Conservation (phyloP, 2,329 filamentous ascomycete species). For the Ophiostoma fasciatum region DNA sequence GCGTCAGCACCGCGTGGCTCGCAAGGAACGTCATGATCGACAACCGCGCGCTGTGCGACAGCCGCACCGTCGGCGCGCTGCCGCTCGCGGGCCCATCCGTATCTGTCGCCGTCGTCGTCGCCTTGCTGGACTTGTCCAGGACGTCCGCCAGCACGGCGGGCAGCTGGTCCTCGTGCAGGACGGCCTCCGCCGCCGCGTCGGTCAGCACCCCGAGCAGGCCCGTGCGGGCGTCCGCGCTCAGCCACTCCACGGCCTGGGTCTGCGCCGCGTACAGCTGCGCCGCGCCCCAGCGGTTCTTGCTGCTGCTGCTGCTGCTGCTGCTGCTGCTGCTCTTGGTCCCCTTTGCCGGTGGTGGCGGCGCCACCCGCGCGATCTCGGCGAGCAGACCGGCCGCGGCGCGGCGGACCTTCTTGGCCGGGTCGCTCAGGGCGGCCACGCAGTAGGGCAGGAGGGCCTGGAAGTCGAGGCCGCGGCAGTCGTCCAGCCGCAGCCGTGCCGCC, state of each 20-base stretch:
- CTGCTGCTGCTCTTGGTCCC: slow-evolving; percentile 4
- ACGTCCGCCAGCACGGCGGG: slow-evolving; percentile 44
- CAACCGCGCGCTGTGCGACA: slow-evolving; percentile 46
- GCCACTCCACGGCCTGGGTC: slow-evolving; percentile 34
- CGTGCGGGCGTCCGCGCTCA: slow-evolving; percentile 40
- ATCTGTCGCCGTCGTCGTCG: background rate
- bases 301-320: background rate
- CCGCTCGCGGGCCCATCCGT: slow-evolving; percentile 13
- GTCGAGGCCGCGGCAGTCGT: slow-evolving; percentile 39
- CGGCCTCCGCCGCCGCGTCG: slow-evolving; percentile 65
- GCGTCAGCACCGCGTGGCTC: slow-evolving; percentile 55
- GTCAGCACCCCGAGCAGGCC: slow-evolving; percentile 41
- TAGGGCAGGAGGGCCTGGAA: slow-evolving; percentile 77
- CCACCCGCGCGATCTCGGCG: slow-evolving; percentile 36
- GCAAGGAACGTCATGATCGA: slow-evolving; percentile 58
- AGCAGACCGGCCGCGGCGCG: slow-evolving; percentile 58
- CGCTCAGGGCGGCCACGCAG: slow-evolving; percentile 56
- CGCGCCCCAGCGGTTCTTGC: slow-evolving; percentile 37
- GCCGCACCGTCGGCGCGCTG: slow-evolving; percentile 16
- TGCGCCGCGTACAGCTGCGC: slow-evolving; percentile 48
- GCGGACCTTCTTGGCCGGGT: slow-evolving; percentile 62
- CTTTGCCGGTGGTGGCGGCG: slow-evolving; percentile 18
- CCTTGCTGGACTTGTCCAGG: slow-evolving; percentile 33
- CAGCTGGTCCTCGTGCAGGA: slow-evolving; percentile 63
- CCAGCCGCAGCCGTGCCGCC: slow-evolving; percentile 38